These are phyloP conservation scores for Ogataea methanolica DNA, from an alignment of 805 yeast species.

Conservation along the genomic window DNA sequence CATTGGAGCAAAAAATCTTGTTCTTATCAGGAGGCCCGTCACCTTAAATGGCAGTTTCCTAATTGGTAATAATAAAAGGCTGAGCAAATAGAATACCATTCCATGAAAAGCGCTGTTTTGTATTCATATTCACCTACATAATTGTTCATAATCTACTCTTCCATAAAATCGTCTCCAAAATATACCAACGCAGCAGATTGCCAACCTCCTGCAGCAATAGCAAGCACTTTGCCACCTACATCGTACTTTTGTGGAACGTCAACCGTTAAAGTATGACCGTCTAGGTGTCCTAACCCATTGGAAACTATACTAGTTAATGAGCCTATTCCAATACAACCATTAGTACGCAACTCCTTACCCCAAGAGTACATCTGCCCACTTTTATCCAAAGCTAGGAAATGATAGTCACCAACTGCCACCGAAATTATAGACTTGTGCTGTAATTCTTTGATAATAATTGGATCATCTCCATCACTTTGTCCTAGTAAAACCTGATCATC, in stretches of 20 bases:
- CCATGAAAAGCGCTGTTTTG: too few relatives aligned
- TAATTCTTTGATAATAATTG: slow-evolving; percentile 35
- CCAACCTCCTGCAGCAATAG: slow-evolving; percentile 77
- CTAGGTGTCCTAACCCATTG: slow-evolving; percentile 22
- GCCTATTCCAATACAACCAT: slow-evolving; percentile 76
- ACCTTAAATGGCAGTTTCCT: too few relatives aligned
- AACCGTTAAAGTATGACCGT: slow-evolving; percentile 33
- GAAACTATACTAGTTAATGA: slow-evolving; percentile 8
- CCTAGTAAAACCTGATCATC: slow-evolving; percentile 45
- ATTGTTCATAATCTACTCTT: too few relatives aligned
- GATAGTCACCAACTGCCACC: slow-evolving; percentile 69
- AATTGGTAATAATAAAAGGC: too few relatives aligned
- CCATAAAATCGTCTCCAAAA: not conserved
- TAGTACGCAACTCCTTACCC: slow-evolving; percentile 59
- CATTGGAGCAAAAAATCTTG: too few relatives aligned
- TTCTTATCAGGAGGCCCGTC: too few relatives aligned
- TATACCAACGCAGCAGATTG: slow-evolving; percentile 62
- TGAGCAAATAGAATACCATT: too few relatives aligned
- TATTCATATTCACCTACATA: too few relatives aligned
- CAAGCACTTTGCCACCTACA: slow-evolving; percentile 44
- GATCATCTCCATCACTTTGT: slow-evolving; percentile 26
- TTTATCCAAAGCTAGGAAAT: slow-evolving; percentile 54
- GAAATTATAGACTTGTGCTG: slow-evolving; percentile 48
- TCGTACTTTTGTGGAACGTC: slow-evolving; percentile 39
- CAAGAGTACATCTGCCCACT: slow-evolving; percentile 57